Evolutionary conservation across 2,329 filamentous ascomycete species (phyloP).

Genomic region (Talaromyces sp.): DNA sequence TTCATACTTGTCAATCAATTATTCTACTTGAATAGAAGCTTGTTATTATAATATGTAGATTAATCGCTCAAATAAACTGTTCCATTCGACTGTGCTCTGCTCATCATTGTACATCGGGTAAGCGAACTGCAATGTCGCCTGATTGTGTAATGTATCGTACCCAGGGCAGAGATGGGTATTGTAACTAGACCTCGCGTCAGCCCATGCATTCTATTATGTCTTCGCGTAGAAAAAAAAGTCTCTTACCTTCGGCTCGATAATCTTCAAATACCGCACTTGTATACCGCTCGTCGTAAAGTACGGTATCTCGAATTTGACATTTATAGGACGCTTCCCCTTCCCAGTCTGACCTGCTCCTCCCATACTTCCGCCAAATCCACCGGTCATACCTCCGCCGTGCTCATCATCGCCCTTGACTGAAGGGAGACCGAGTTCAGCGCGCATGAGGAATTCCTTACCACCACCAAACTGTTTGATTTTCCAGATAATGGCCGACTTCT

Average conservation of each 20-base stretch:
- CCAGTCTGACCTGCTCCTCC: constrained; percentile 71
- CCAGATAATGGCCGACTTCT: constrained; percentile 97
- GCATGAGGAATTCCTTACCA: constrained; percentile 98
- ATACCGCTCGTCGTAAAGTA: constrained; percentile 99
- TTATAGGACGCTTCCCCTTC: constrained; percentile 93
- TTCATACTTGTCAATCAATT: neutral
- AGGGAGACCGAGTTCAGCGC: constrained; percentile 87
- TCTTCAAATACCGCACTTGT: constrained; percentile 97
- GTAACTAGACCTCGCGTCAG: constrained; percentile 57
- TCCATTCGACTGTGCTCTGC: neutral
- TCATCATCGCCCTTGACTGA: constrained; percentile 94
- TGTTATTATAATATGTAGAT: neutral
- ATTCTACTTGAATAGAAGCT: neutral
- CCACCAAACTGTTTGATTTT: constrained; percentile 99
- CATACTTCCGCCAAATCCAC: constrained; percentile 95
- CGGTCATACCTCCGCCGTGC: constrained; percentile 93
- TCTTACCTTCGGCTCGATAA: constrained; percentile 95
- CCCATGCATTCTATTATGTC: constrained; percentile 3
- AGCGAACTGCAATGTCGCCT: constrained; percentile 87
- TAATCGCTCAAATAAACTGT: neutral
- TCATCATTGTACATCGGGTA: constrained; percentile 77
- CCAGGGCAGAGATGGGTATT: constrained; percentile 98
- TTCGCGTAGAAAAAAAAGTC: constrained; percentile 25
- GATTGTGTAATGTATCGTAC: constrained; percentile 98
- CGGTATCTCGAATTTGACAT: constrained; percentile 99